phyloP scores from a whole-genome alignment of 192 early-diverging fungal genomes.

The Funneliformis geosporum region DNA sequence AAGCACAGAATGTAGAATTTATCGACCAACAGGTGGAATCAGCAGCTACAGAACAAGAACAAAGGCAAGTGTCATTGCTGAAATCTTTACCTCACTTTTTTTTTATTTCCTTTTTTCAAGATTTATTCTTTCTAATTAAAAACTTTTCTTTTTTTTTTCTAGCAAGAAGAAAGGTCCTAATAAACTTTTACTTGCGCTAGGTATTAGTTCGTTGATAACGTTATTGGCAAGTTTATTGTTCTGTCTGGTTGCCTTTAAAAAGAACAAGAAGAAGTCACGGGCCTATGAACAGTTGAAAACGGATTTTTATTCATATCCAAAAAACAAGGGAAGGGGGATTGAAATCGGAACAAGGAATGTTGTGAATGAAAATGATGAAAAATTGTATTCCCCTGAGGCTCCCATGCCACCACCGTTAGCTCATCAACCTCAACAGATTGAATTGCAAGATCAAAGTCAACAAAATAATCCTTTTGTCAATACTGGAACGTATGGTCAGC shows the following conservation, averaged over 20 bases:
- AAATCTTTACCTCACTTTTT: neutral
- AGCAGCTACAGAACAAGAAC: neutral
- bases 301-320: neutral
- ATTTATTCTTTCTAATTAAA: neutral
- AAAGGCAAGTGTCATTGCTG: neutral
- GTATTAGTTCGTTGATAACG: neutral
- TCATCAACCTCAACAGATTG: neutral
- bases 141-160: neutral
- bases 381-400: neutral
- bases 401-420: neutral
- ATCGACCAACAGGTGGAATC: neutral
- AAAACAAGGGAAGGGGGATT: neutral
- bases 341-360: neutral
- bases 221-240: neutral
- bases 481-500: neutral
- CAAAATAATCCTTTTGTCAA: neutral
- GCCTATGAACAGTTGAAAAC: neutral
- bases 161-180: neutral
- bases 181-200: neutral
- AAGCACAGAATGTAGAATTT: neutral
- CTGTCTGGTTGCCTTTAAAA: neutral
- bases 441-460: neutral
- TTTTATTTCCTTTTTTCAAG: neutral
- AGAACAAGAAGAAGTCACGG: neutral
- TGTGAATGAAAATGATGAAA: neutral